A percentile compares a stretch with the other conserved stretches of the same genome.
Conservation (phyloP, 2,329 filamentous ascomycete genomes). For the Teratosphaeria pseudoeucalypti region DNA sequence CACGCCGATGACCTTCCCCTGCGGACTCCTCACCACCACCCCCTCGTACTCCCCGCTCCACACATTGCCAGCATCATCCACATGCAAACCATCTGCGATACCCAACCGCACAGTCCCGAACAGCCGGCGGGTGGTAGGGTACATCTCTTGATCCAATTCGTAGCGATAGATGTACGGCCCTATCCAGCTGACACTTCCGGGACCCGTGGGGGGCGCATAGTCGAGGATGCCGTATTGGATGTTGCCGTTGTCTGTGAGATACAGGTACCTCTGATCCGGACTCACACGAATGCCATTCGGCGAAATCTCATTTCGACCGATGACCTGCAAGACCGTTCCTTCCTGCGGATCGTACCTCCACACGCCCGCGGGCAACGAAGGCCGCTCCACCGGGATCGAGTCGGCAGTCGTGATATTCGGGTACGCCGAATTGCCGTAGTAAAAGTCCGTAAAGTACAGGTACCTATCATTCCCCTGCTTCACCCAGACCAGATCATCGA, state of each 20-base stretch:
- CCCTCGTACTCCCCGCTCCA: not conserved
- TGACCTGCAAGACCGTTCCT: not conserved
- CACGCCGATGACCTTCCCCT: not conserved
- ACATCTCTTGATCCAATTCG: not conserved
- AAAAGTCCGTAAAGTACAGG: constrained; percentile 10
- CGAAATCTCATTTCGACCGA: constrained; percentile 1
- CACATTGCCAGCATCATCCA: constrained; percentile 1
- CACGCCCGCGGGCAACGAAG: not conserved
- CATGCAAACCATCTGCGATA: not conserved
- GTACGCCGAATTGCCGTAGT: not conserved
- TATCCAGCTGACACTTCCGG: not conserved
- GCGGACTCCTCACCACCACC: not conserved
- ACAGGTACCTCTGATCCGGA: constrained; percentile 8
- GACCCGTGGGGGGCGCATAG: not conserved
- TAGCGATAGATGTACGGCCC: constrained; percentile 2
- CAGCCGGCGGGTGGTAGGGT: not conserved
- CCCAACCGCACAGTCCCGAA: not conserved
- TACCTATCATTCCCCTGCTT: constrained; percentile 3
- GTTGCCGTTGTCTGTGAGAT: constrained; percentile 7
- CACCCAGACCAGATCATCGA: constrained; percentile 7
- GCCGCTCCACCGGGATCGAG: not conserved
- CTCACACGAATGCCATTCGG: constrained; percentile 10
- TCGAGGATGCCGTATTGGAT: not conserved
- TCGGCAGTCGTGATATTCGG: not conserved
- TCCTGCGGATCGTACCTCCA: constrained; percentile 3